Evolutionary conservation across 108 stramenopile genomes (phyloP), one percentile per base, ranked within the genome.

Genomic region (Nannochloropsis salina): DNA sequence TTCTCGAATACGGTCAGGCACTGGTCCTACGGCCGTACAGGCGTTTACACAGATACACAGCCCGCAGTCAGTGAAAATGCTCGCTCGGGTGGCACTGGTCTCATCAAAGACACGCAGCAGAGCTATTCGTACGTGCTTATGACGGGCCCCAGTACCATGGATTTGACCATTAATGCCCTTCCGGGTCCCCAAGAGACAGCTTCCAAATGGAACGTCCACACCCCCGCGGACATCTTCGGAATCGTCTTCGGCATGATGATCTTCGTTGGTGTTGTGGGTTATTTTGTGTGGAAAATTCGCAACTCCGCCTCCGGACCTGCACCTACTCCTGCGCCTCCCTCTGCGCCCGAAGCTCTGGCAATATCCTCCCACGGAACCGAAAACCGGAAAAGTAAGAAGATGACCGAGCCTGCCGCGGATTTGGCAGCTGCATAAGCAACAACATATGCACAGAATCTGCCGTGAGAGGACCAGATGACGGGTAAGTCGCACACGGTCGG

Each of bases 161-260:
- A 74, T n/a, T 74, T 74, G 61, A 74, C 61, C 6, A 74, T 74
- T n/a, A 74, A 74, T n/a, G 61, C 61, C n/a, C n/a, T 74, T 8
- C 61, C 61, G 4, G 61, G 61, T n/a, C 61, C 61, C 20, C 61
- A 74, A n/a, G 61, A 74, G n/a, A n/a, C n/a, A n/a, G 61, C 61
- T n/a, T 74, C 61, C 20, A 74, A 74, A 74, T 74, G 61, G 61
- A 74, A 74, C 61, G n/a, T n/a, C 61, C 61, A 74, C 8, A 74
- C 61, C 20, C 20, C 61, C 4, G 61, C 20, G 61, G 61, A 74
- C 2, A 74, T n/a, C 15, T 74, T 74, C 3, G 61, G 61, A n/a
- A 74, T 74, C 61, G 61, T 74, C 61, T 74, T 74, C 61, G 61
- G 61, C 61, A 74, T 74, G 61, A 4, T 74, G n/a, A n/a, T 74